These are phyloP conservation scores for Trichomonas gallinae DNA, from an alignment of 208 protist species.

Conservation along the genomic window DNA sequence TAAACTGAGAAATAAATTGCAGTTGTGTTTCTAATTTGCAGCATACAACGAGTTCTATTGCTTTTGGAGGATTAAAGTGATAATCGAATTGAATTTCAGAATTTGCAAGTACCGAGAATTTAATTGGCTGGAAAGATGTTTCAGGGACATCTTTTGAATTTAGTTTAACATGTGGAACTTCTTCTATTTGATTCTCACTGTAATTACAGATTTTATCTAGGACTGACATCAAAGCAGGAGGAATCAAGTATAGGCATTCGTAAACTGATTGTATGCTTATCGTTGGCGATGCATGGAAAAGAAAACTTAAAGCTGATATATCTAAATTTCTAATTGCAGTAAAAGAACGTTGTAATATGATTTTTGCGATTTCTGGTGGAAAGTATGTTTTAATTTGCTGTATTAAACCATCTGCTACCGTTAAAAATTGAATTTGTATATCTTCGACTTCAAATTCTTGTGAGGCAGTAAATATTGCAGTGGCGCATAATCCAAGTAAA, in stretches of 20 bases:
- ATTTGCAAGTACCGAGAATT: background rate
- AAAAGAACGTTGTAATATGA: background rate
- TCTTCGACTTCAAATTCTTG: background rate
- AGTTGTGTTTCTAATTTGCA: background rate
- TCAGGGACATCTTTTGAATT: background rate
- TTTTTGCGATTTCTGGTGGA: background rate
- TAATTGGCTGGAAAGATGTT: background rate
- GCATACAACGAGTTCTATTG: background rate
- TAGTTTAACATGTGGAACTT: background rate
- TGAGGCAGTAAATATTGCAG: background rate
- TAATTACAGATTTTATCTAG: background rate
- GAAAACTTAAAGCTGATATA: background rate
- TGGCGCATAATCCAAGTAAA: background rate
- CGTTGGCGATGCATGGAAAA: background rate
- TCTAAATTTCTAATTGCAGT: background rate
- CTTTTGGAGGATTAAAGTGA: background rate
- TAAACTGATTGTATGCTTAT: background rate
- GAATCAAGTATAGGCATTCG: background rate
- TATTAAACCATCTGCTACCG: background rate
- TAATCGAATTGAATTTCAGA: background rate
- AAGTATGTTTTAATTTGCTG: background rate
- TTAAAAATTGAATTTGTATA: background rate
- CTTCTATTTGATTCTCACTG: background rate
- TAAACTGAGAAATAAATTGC: background rate
- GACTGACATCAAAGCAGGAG: background rate